These are phyloP conservation scores for Phaseolus coccineus DNA, from an alignment of 331 rosid genomes.

Conservation along the genomic window DNA sequence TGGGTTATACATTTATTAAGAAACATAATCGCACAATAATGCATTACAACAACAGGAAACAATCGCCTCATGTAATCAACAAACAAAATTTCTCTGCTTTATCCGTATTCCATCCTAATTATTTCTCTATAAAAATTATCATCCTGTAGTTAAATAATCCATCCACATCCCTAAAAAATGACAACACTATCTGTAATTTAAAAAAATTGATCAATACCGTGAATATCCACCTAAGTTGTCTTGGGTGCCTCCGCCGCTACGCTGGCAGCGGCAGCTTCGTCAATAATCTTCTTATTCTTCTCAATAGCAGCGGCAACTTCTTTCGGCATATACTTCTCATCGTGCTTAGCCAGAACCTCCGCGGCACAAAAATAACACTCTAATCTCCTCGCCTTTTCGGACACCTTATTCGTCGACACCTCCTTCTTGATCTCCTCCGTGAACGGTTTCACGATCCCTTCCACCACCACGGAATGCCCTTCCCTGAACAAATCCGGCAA, in stretches of 20 bases:
- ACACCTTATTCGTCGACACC: slow-evolving; percentile 59
- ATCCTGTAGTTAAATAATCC: slow-evolving; percentile 30
- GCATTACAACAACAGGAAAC: slow-evolving; percentile 48
- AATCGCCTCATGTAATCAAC: slow-evolving; percentile 34
- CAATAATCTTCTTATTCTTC: slow-evolving; percentile 84
- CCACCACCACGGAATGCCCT: slow-evolving; percentile 91
- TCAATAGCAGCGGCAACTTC: slow-evolving; percentile 88
- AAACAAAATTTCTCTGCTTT: slow-evolving; percentile 37
- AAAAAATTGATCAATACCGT: slow-evolving; percentile 16
- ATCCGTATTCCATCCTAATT: slow-evolving; percentile 45
- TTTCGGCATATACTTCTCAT: slow-evolving; percentile 89
- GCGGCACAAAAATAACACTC: slow-evolving; percentile 77
- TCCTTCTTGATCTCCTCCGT: slow-evolving; percentile 68
- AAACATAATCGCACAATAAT: slow-evolving; percentile 20
- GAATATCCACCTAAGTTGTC: slow-evolving; percentile 51
- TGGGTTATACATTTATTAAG: slow-evolving; percentile 31
- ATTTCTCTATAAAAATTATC: slow-evolving; percentile 20
- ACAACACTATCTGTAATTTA: slow-evolving; percentile 11
- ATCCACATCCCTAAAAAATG: slow-evolving; percentile 26
- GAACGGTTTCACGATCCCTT: slow-evolving; percentile 86
- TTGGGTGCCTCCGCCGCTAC: slow-evolving; percentile 36
- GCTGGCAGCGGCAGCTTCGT: slow-evolving; percentile 42
- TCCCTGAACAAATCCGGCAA: slow-evolving; percentile 90
- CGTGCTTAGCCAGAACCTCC: slow-evolving; percentile 94
- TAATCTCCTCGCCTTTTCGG: slow-evolving; percentile 73